Evolutionary conservation across 1,284 basidiomycete genomes (phyloP), one percentile per base, ranked within the genome.

Genomic region (Tranzscheliella williamsii): DNA sequence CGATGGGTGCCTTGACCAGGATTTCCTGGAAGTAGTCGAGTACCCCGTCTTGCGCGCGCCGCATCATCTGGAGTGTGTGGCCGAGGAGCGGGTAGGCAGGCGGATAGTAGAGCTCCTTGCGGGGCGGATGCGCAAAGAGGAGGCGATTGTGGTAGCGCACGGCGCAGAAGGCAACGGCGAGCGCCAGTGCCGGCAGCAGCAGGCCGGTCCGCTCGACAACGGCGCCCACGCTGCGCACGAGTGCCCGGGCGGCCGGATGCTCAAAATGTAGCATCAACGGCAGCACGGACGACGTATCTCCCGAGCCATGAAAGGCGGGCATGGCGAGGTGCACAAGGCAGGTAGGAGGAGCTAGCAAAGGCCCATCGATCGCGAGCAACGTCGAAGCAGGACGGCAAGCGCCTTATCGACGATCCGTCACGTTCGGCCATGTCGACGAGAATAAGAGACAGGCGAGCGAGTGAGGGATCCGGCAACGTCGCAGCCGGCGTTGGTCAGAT

Each of bases 131-230:
- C 24, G 57, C 18, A n/a, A 47, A 51, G 17, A 60, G 29, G 17
- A 47, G 11, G 3, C 64, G 58, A 20, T 67, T 63, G 38, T 51
- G 49, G 24, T 67, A 67, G 24, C 49, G 63, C 46, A 60, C 11
- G 27, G 29, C 11, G 29, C 58, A 51, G 36, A 42, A 44, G 15
- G 52, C 24, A 13, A 63, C 24, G 4, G 42, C 39, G 32, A 63
- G 46, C 4, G 31, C 37, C 6, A 61, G n/a, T 18, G 43, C 9
- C 2, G 53, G 60, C 6, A 63, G 36, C 6, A 37, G 38, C 7
- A 53, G 20, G 1, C 60, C 53, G 1, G 42, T 47, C 7, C 41
- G 38, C 17, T 45, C 39, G 27, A 57, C 24, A 11, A 63, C 5
- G 6, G 42, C 26, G 23, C 50, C 45, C 39, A 34, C 37, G 5